Conservation (phyloP, 2,329 filamentous ascomycete genomes). For the Colletotrichum karsti region DNA sequence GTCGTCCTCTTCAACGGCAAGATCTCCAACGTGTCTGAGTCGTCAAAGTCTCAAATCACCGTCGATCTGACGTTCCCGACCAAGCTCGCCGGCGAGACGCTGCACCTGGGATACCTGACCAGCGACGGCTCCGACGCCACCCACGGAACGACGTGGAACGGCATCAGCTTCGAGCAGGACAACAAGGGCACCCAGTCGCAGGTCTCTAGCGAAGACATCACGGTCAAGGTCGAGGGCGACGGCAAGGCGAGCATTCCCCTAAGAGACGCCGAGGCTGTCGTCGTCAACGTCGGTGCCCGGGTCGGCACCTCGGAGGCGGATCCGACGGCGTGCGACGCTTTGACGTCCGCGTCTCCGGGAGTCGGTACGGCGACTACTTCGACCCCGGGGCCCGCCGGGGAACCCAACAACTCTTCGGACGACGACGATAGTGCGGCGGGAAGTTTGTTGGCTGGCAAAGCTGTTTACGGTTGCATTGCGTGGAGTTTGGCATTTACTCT, state of each 20-base stretch:
- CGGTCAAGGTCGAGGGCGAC: not conserved
- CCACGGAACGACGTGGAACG: constrained; percentile 21
- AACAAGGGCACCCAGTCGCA: constrained; percentile 6
- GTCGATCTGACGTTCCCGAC: constrained; percentile 9
- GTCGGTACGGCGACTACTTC: constrained; percentile 13
- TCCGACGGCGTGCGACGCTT: constrained; percentile 9
- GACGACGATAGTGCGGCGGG: not conserved
- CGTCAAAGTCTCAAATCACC: constrained; percentile 10
- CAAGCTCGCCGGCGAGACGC: constrained; percentile 10
- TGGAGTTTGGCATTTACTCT: constrained; percentile 24
- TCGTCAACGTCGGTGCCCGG: constrained; percentile 12
- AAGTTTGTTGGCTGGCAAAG: not conserved
- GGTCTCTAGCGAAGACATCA: constrained; percentile 10
- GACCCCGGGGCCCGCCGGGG: constrained; percentile 12
- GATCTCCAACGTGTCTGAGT: constrained; percentile 19
- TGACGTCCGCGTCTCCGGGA: constrained; percentile 2
- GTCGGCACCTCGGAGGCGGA: constrained; percentile 17
- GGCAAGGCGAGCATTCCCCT: constrained; percentile 20
- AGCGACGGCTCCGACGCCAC: constrained; percentile 25
- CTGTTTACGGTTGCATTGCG: constrained; percentile 20
- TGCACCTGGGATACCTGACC: constrained; percentile 21
- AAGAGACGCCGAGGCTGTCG: constrained; percentile 18
- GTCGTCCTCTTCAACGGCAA: constrained; percentile 26
- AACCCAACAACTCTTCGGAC: constrained; percentile 12
- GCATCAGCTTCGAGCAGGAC: constrained; percentile 23